Conservation (phyloP, 768 basidiomycete genomes). For the Holtermannia corniformis region DNA sequence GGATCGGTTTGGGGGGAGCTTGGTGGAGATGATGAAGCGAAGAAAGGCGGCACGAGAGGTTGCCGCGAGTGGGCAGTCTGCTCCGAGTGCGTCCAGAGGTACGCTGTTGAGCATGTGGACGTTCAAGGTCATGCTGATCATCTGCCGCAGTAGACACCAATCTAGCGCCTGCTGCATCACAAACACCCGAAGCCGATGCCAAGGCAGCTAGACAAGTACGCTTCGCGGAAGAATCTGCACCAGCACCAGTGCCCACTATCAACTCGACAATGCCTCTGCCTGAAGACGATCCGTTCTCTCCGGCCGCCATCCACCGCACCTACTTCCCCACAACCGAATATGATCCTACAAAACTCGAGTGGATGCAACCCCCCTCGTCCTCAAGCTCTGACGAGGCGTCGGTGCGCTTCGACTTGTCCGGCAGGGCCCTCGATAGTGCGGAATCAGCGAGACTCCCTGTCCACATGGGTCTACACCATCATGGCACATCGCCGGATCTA, state of each 20-base stretch:
- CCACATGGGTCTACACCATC: constrained; percentile 82
- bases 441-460: constrained; percentile 59
- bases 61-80: background rate
- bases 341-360: constrained; percentile 65
- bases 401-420: constrained; percentile 61
- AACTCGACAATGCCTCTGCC: background rate
- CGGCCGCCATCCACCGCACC: constrained; percentile 70
- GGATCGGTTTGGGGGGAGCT: constrained; percentile 60
- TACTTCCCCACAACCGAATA: constrained; percentile 67
- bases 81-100: background rate
- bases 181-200: background rate
- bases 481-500: constrained; percentile 59
- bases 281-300: constrained; percentile 52
- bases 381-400: constrained; percentile 19
- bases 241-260: constrained; percentile 1
- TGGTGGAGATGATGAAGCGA: constrained; percentile 56
- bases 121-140: too few species aligned
- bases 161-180: background rate
- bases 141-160: too few species aligned
- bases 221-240: background rate
- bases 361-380: constrained; percentile 51
- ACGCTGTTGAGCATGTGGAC: too few species aligned
- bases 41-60: constrained; percentile 41
- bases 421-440: constrained; percentile 54
- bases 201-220: constrained; percentile 1